phyloP scores from a whole-genome alignment of 2,329 filamentous ascomycete genomes.

The Aschersonia sp. region DNA sequence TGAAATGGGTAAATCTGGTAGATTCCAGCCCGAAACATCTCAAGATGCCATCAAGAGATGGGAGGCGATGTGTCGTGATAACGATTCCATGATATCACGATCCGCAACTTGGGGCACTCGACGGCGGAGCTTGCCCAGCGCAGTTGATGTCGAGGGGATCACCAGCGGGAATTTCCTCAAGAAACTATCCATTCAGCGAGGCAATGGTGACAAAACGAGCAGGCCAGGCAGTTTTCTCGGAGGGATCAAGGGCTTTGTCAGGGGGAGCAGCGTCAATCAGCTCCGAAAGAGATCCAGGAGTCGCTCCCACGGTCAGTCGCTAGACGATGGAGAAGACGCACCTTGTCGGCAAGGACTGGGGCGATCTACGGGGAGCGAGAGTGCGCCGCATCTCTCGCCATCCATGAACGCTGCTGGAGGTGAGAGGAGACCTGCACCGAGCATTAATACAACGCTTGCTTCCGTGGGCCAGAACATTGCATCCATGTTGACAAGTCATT shows the following conservation, averaged over 20 bases:
- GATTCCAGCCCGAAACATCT: slow-evolving; percentile 33
- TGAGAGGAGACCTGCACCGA: slow-evolving; percentile 36
- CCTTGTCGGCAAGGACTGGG: slow-evolving; percentile 7
- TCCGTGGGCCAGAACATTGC: slow-evolving; percentile 40
- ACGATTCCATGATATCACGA: slow-evolving; percentile 43
- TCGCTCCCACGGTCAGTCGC: slow-evolving; percentile 4
- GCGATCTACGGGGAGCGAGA: slow-evolving; percentile 28
- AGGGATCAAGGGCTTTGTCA: slow-evolving; percentile 33
- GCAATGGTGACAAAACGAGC: slow-evolving; percentile 22
- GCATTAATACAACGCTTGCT: slow-evolving; percentile 43
- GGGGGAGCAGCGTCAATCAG: slow-evolving; percentile 30
- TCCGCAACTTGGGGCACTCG: slow-evolving; percentile 59
- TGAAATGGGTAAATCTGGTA: slow-evolving; percentile 12
- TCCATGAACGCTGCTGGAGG: slow-evolving; percentile 36
- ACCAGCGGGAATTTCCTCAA: slow-evolving; percentile 48
- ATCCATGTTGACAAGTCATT: slow-evolving; percentile 40
- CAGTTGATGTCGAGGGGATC: slow-evolving; percentile 35
- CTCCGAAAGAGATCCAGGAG: slow-evolving; percentile 33
- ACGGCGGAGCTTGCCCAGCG: slow-evolving; percentile 47
- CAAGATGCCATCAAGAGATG: slow-evolving; percentile 39
- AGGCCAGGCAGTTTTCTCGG: slow-evolving; percentile 33
- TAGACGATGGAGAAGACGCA: slow-evolving; percentile 15
- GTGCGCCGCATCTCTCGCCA: slow-evolving; percentile 29
- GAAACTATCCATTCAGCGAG: slow-evolving; percentile 39
- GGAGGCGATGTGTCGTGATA: slow-evolving; percentile 36